Conservation (phyloP, 257 asterid genomes). For the Striga asiatica region DNA sequence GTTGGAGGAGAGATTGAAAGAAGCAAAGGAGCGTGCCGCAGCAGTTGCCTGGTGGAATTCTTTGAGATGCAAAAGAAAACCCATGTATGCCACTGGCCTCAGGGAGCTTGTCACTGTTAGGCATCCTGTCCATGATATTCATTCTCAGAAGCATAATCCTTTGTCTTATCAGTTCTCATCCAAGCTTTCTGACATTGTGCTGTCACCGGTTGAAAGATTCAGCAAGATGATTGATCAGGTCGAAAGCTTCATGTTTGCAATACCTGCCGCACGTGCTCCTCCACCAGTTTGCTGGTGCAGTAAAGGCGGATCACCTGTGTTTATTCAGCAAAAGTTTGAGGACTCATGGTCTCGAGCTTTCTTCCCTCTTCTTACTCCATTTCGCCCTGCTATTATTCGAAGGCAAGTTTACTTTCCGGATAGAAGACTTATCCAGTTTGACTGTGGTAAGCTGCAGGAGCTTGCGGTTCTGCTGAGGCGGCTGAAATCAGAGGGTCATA, state of each 20-base stretch:
- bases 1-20: conserved; percentile 52
- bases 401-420: conserved; percentile 98
- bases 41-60: conserved; percentile 95
- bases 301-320: conserved; percentile 57
- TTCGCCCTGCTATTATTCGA: conserved; percentile 92
- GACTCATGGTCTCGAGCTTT: conserved; percentile 50
- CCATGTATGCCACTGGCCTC: conserved; percentile 63
- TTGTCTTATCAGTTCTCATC: conserved; percentile 50
- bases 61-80: conserved; percentile 76
- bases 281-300: conserved; percentile 93
- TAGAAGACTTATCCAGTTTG: conserved; percentile 94
- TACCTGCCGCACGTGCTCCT: conserved; percentile 97
- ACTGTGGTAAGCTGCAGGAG: conserved; percentile 97
- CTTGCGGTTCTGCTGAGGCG: conserved; percentile 84
- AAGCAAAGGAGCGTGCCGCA: conserved; percentile 70
- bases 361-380: conserved; percentile 71
- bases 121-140: conserved; percentile 55
- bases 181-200: conserved; percentile 62
- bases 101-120: conserved; percentile 61
- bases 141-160: conserved; percentile 41
- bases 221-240: conserved; percentile 58
- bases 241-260: conserved; percentile 94
- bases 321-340: conserved; percentile 40
- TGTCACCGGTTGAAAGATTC: conserved; percentile 88
- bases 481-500: conserved; percentile 84